Percentiles rank a stretch among this genome's conserved stretches.
Conservation (phyloP, 345 rosid species). For the Melaleuca alternifolia region DNA sequence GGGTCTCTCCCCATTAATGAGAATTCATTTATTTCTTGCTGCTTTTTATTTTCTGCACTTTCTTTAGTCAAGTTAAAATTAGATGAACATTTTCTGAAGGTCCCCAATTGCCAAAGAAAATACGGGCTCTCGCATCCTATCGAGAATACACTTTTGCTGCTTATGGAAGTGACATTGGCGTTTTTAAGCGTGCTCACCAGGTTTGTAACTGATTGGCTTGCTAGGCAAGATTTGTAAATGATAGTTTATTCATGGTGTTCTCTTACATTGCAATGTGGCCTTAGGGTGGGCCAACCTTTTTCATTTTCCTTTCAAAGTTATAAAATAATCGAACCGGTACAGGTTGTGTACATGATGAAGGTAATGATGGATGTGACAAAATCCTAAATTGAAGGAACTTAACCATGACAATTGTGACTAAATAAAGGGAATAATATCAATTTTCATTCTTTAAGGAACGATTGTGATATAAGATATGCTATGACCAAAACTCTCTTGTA, state of each 20-base stretch:
- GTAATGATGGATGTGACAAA: neutral
- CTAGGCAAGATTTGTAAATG: neutral
- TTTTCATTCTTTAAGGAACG: neutral
- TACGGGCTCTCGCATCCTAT: constrained; percentile 76
- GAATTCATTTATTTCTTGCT: neutral
- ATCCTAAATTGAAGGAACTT: neutral
- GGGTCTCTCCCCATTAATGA: neutral
- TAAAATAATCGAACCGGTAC: neutral
- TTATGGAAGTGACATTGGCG: constrained; percentile 56
- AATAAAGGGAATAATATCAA: neutral
- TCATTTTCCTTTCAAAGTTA: neutral
- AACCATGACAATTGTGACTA: neutral
- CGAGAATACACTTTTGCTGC: constrained; percentile 90
- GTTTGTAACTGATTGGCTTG: constrained; percentile 13
- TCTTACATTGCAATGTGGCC: neutral
- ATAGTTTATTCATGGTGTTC: neutral
- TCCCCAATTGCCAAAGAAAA: constrained; percentile 80
- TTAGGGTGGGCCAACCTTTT: neutral
- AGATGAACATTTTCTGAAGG: constrained; percentile 15
- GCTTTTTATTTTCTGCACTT: neutral
- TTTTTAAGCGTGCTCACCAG: constrained; percentile 79
- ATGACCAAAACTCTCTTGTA: neutral
- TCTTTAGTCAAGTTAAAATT: neutral
- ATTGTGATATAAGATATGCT: neutral
- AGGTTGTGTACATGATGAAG: neutral